Base-by-base conservation (phyloP, 345 rosid species). In the Limnanthes douglasii region DNA sequence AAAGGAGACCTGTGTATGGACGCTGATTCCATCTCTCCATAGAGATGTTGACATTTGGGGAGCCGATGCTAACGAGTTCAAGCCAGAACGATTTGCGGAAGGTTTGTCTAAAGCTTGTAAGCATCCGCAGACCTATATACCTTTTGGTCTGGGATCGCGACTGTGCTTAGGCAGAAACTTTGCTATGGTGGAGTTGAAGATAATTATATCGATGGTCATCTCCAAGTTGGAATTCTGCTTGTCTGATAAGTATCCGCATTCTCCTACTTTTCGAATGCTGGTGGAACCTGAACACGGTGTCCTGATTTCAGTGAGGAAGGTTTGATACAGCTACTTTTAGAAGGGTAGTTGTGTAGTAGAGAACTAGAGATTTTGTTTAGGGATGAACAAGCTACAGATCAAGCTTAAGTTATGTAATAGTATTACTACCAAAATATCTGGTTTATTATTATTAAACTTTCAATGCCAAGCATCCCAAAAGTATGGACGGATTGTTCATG, bases 61-160 rank as follows among this genome's bases (percentile, higher is more conserved):
- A 30, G 19, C 51, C 2, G 88, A 82, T 13, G 77, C 79, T 0
- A 65, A 75, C 31, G 75, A 75, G 36, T 78, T 82, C 58, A 78
- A 69, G 21, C 97, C 97, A 3, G 57, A 50, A 15, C 69, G 90
- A 58, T 86, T 82, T 42, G 34, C 39, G 1, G 58, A 82, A 11
- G 95, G 97, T 6, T 52, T 78, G 34, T 44, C 83, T 4, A 75
- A 56, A 31, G 93, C 95, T 11, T 78, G 85, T 56, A 78, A 73
- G 41, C 51, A 56, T 22, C 80, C 85, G 3, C 83, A 76, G 18
- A 70, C 69, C 9, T 75, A 70, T 19, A 45, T 78, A 7, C 78
- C 93, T 0, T 86, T 86, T 15, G 95, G 92, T 5, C 33, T 76
- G 2, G 97, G 97, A 8, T 73, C 83, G 21, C 68, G 93, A 23